phyloP scores from a whole-genome alignment of 345 rosid genomes.

The Camelina laxa region DNA sequence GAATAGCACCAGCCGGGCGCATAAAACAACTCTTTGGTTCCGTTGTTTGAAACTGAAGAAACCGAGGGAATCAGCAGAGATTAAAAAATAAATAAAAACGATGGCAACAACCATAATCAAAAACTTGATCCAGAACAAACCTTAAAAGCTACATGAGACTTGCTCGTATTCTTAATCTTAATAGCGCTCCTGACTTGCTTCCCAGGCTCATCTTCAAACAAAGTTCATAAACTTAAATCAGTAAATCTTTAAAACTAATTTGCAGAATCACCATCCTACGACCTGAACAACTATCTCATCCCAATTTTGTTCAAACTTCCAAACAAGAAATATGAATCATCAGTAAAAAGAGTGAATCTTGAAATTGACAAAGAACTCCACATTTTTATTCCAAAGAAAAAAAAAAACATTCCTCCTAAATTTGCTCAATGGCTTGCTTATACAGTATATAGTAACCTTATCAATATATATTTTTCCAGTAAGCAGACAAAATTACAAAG shows the following conservation, averaged over 20 bases:
- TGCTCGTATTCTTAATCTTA: constrained; percentile 89
- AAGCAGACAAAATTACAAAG: constrained; percentile 8
- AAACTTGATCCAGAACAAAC: constrained; percentile 41
- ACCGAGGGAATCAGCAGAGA: not conserved
- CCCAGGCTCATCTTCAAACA: constrained; percentile 83
- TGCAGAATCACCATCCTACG: too few species aligned
- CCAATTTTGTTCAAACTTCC: too few species aligned
- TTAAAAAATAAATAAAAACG: not conserved
- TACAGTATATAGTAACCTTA: not conserved
- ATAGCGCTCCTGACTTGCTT: constrained; percentile 95
- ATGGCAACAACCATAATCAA: not conserved
- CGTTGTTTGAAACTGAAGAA: constrained; percentile 86
- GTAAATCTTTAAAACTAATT: too few species aligned
- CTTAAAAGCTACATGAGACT: constrained; percentile 92
- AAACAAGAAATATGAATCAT: constrained; percentile 5
- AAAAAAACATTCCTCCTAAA: not conserved
- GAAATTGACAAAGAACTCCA: constrained; percentile 13
- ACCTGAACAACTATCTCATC: too few species aligned
- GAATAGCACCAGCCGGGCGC: constrained; percentile 96
- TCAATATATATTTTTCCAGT: not conserved
- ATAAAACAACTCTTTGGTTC: constrained; percentile 98
- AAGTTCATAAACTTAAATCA: constrained; percentile 11
- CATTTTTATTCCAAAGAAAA: not conserved
- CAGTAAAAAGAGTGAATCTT: not conserved
- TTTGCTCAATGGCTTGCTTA: not conserved